Evolutionary conservation across 1,284 basidiomycete species (phyloP).

Genomic region (Singerocomus rubriflavus): DNA sequence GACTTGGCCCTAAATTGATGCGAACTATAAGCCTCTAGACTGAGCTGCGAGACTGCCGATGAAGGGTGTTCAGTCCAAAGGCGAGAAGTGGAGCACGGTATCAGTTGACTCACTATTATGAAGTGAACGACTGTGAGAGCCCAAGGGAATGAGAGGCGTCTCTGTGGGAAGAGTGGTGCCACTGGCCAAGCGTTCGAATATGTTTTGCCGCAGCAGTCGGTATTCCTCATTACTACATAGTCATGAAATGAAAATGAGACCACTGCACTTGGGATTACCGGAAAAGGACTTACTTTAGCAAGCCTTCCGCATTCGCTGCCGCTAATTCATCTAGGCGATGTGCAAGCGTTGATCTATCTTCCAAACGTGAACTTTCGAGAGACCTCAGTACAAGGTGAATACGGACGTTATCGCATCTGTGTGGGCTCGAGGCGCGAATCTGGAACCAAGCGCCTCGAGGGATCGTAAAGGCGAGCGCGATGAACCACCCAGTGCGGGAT

Average conservation of each 20-base stretch:
- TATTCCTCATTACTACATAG: conserved; percentile 69
- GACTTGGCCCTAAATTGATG: conserved; percentile 52
- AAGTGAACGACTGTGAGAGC: conserved; percentile 19
- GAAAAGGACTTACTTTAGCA: conserved; percentile 57
- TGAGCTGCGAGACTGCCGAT: conserved; percentile 24
- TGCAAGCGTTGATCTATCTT: conserved; percentile 61
- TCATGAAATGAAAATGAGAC: conserved; percentile 9
- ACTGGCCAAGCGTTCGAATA: conserved; percentile 70
- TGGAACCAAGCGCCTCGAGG: conserved; percentile 21
- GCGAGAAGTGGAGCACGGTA: not conserved
- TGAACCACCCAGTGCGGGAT: conserved; percentile 7
- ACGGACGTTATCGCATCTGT: conserved; percentile 69
- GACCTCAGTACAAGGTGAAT: conserved; percentile 14
- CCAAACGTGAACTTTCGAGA: conserved; percentile 15
- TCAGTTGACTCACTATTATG: conserved; percentile 13
- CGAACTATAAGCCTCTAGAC: conserved; percentile 39
- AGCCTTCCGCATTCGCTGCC: conserved; percentile 70
- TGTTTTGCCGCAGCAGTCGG: conserved; percentile 67
- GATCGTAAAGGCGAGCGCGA: conserved; percentile 23
- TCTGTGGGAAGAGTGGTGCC: conserved; percentile 57
- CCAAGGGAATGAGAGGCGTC: conserved; percentile 53
- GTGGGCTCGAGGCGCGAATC: conserved; percentile 36
- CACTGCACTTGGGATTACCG: not conserved
- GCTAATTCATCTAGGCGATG: conserved; percentile 75
- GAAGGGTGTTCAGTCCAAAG: conserved; percentile 6